phyloP scores from a whole-genome alignment of 495 filamentous ascomycete species.

The Tuber brumale region DNA sequence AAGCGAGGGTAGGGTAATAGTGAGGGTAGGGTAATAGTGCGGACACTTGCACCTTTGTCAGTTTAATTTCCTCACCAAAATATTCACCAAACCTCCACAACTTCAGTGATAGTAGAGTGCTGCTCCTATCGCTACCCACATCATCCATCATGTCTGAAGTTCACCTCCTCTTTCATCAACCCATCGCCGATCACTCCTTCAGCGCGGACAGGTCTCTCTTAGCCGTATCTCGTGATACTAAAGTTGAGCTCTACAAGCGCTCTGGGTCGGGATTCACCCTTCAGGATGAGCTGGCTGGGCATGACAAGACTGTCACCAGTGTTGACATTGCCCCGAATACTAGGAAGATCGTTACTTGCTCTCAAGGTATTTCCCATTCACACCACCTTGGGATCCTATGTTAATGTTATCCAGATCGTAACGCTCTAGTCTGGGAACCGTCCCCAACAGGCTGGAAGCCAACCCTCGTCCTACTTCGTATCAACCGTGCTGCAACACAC shows the following conservation, averaged over 20 bases:
- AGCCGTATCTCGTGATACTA: slow-evolving; percentile 83
- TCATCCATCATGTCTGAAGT: slow-evolving; percentile 75
- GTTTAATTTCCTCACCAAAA: not conserved
- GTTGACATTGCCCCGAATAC: slow-evolving; percentile 88
- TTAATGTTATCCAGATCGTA: slow-evolving; percentile 63
- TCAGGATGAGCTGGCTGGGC: slow-evolving; percentile 86
- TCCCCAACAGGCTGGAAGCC: slow-evolving; percentile 89
- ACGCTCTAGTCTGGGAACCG: slow-evolving; percentile 95
- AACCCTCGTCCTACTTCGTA: slow-evolving; percentile 90
- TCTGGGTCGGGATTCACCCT: slow-evolving; percentile 70
- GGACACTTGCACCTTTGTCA: not conserved
- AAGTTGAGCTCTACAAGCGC: slow-evolving; percentile 78
- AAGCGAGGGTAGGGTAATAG: not conserved
- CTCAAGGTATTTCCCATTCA: slow-evolving; percentile 60
- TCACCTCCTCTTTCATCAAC: slow-evolving; percentile 92
- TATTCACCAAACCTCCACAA: slow-evolving; percentile 8
- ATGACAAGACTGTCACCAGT: slow-evolving; percentile 93
- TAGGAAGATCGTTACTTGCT: slow-evolving; percentile 93
- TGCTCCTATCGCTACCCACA: slow-evolving; percentile 72
- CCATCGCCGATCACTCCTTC: slow-evolving; percentile 97
- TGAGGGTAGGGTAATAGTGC: not conserved
- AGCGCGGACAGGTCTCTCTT: slow-evolving; percentile 82
- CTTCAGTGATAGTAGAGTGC: slow-evolving; percentile 86
- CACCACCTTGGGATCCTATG: not conserved
- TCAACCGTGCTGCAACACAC: slow-evolving; percentile 93